Conservation (phyloP, 2,329 filamentous ascomycete species). For the Pseudocercospora fijiensis region DNA sequence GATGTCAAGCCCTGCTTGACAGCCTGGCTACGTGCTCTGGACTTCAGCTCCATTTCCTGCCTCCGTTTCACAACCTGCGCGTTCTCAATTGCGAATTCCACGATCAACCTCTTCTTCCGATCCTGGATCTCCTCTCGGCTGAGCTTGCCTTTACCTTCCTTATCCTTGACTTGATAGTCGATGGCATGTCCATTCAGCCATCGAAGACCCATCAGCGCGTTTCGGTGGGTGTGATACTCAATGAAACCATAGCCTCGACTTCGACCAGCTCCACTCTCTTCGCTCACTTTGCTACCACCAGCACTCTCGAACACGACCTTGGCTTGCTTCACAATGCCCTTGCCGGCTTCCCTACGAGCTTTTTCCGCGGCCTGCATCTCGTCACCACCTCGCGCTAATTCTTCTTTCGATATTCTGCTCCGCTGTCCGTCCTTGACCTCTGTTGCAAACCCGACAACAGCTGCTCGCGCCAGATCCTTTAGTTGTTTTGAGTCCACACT, state of each 20-base stretch:
- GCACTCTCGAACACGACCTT: slow-evolving; percentile 92
- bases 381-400: slow-evolving; percentile 74
- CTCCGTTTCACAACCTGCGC: slow-evolving; percentile 88
- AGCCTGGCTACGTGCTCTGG: slow-evolving; percentile 46
- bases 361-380: slow-evolving; percentile 79
- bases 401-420: slow-evolving; percentile 82
- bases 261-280: slow-evolving; percentile 73
- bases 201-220: slow-evolving; percentile 88
- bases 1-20: slow-evolving; percentile 24
- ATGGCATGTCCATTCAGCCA: slow-evolving; percentile 82
- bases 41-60: slow-evolving; percentile 61
- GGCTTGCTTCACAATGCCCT: slow-evolving; percentile 84
- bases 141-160: slow-evolving; percentile 42
- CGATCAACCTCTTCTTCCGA: slow-evolving; percentile 84
- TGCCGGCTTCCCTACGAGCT: slow-evolving; percentile 75
- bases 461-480: slow-evolving; percentile 85
- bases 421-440: slow-evolving; percentile 80
- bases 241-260: slow-evolving; percentile 96
- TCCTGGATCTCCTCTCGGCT: slow-evolving; percentile 56
- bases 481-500: slow-evolving; percentile 81
- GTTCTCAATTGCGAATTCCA: slow-evolving; percentile 98
- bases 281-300: slow-evolving; percentile 78
- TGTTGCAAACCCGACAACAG: slow-evolving; percentile 88
- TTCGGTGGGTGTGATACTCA: slow-evolving; percentile 90
- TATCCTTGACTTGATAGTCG: slow-evolving; percentile 51